Evolutionary conservation across 805 yeast genomes (phyloP).

Genomic region (Saturnispora sekii): DNA sequence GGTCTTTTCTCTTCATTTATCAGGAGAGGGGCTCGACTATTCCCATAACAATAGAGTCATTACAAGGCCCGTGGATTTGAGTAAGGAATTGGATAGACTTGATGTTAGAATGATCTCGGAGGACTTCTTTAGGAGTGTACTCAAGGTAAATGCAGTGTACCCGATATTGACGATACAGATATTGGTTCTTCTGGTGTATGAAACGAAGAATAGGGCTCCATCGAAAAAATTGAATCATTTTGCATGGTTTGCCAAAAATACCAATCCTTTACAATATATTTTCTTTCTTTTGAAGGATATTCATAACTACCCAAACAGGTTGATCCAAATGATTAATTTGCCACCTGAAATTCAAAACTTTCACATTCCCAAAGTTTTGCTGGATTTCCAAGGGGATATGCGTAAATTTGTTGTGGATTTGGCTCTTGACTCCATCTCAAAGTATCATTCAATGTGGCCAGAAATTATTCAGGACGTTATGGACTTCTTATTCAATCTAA

Average conservation of each 20-base stretch:
- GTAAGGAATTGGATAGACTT: conserved; percentile 6
- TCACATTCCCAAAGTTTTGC: conserved; percentile 7
- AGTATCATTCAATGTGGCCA: conserved; percentile 5
- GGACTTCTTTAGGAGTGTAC: conserved; percentile 6
- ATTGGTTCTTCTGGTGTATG: conserved; percentile 8
- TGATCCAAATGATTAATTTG: conserved; percentile 6
- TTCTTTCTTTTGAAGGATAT: conserved; percentile 11
- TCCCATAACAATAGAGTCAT: conserved; percentile 11
- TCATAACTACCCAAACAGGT: conserved; percentile 9
- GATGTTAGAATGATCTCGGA: conserved; percentile 4
- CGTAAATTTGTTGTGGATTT: conserved; percentile 10
- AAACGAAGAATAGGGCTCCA: conserved; percentile 7
- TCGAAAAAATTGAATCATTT: conserved; percentile 1
- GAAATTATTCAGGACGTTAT: conserved; percentile 7
- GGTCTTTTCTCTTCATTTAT: conserved; percentile 9
- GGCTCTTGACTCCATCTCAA: not conserved
- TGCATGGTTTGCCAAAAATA: conserved; percentile 12
- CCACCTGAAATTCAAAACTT: conserved; percentile 9
- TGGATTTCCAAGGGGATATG: conserved; percentile 7
- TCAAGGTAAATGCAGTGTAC: conserved; percentile 6
- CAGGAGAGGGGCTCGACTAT: conserved; percentile 8
- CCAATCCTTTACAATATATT: conserved; percentile 13
- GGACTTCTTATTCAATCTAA: conserved; percentile 8
- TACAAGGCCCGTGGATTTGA: conserved; percentile 5
- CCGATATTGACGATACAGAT: conserved; percentile 6